Evolutionary conservation across 108 stramenopile genomes (phyloP).

Genomic region (Fistulifera pelliculosa): DNA sequence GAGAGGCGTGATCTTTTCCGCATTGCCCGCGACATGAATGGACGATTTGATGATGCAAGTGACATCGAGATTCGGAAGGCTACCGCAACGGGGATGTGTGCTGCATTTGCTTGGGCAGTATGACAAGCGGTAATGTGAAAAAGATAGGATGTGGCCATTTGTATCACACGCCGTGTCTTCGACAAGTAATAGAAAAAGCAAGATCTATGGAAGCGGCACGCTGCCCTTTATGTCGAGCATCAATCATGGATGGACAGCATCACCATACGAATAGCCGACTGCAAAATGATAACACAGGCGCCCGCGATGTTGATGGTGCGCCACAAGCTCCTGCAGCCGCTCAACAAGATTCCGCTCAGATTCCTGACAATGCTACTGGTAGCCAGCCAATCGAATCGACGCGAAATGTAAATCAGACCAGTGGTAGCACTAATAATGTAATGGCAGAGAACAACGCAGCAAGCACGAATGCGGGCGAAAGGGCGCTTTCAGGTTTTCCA

Average conservation of each 20-base stretch:
- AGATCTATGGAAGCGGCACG: conserved; percentile 46
- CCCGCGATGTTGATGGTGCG: too few relatives aligned
- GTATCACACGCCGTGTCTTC: conserved; percentile 67
- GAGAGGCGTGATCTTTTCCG: conserved; percentile 51
- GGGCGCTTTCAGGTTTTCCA: conserved; percentile 67
- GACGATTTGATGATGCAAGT: conserved; percentile 48
- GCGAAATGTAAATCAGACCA: neutral
- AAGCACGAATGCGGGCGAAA: conserved; percentile 19
- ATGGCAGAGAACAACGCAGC: neutral
- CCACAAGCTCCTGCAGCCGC: too few relatives aligned
- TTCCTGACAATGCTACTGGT: neutral
- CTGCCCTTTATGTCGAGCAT: conserved; percentile 69
- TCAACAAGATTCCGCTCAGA: too few relatives aligned
- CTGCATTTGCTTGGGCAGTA: conserved; percentile 66
- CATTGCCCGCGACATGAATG: conserved; percentile 46
- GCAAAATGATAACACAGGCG: too few relatives aligned
- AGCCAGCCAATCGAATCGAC: neutral
- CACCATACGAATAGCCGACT: neutral
- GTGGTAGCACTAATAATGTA: neutral
- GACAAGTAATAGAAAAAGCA: conserved; percentile 69
- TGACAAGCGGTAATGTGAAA: conserved; percentile 52
- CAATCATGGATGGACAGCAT: conserved; percentile 31
- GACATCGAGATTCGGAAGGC: conserved; percentile 60
- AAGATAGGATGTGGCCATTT: conserved; percentile 70
- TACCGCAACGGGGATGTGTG: conserved; percentile 57